Evolutionary conservation across 73 alveolate genomes (phyloP).

Genomic region (Symbiodinium natans): DNA sequence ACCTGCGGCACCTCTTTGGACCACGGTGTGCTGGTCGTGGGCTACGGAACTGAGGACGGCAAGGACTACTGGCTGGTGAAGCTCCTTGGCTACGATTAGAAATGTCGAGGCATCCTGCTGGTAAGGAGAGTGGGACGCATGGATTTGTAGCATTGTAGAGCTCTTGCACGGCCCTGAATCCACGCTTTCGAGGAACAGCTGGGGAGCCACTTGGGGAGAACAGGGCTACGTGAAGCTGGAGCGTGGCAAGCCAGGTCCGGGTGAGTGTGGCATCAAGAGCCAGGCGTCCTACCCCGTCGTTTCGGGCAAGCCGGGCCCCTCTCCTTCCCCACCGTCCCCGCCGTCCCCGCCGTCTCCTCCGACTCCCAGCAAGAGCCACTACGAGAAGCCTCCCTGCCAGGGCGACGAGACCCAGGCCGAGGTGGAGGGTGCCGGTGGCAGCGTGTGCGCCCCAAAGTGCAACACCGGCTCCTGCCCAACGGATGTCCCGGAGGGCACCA

Average conservation of each 20-base stretch:
- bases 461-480: slow-evolving; percentile 75
- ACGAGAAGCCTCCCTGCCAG: slow-evolving; percentile 58
- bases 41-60: slow-evolving; percentile 20
- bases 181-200: slow-evolving; percentile 96
- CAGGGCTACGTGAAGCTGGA: slow-evolving; percentile 61
- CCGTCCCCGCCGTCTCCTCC: slow-evolving; percentile 57
- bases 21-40: slow-evolving; percentile 98
- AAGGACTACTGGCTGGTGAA: slow-evolving; percentile 1
- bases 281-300: slow-evolving; percentile 64
- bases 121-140: too few relatives aligned
- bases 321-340: not conserved
- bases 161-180: too few relatives aligned
- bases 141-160: too few relatives aligned
- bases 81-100: not conserved
- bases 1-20: slow-evolving; percentile 96
- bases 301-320: not conserved
- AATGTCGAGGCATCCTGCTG: too few relatives aligned
- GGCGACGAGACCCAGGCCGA: slow-evolving; percentile 28
- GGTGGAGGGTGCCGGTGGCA: slow-evolving; percentile 57
- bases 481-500: slow-evolving; percentile 66
- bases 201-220: slow-evolving; percentile 93
- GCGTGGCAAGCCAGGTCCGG: slow-evolving; percentile 34
- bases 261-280: slow-evolving; percentile 72
- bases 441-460: slow-evolving; percentile 48
- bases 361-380: slow-evolving; percentile 26